Conservation (phyloP, 78 protist species). For the Dictyostelium capitatum region DNA sequence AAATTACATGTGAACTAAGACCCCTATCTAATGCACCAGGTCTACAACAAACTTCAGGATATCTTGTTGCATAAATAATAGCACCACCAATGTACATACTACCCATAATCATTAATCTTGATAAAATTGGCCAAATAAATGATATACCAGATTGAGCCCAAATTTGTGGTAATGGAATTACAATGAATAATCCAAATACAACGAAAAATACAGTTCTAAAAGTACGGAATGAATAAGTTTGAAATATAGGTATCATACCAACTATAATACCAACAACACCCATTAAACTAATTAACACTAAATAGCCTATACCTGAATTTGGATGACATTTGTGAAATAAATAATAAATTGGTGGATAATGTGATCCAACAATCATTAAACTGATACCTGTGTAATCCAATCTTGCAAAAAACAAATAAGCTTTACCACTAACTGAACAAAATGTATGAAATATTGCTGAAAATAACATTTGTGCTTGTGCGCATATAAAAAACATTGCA, state of each 20-base stretch:
- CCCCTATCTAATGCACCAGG: conserved; percentile 45
- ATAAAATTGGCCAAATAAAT: conserved; percentile 30
- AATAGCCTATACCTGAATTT: conserved; percentile 7
- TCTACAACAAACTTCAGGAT: conserved; percentile 56
- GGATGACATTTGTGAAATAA: conserved; percentile 23
- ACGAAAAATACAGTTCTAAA: conserved; percentile 48
- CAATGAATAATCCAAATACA: conserved; percentile 41
- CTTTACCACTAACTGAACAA: conserved; percentile 23
- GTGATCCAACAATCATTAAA: conserved; percentile 51
- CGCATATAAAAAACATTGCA: conserved; percentile 52
- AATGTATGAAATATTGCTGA: conserved; percentile 54
- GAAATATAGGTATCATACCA: conserved; percentile 58
- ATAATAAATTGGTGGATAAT: conserved; percentile 50
- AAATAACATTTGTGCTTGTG: conserved; percentile 55
- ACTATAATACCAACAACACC: conserved; percentile 53
- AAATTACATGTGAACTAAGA: conserved; percentile 20
- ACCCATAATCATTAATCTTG: conserved; percentile 41
- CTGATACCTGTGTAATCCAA: conserved; percentile 55
- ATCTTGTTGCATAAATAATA: conserved; percentile 38
- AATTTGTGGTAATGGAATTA: conserved; percentile 58
- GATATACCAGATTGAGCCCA: conserved; percentile 14
- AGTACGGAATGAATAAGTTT: conserved; percentile 40
- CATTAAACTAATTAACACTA: conserved; percentile 26
- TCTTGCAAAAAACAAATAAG: conserved; percentile 54
- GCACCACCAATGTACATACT: conserved; percentile 46